A percentile compares a stretch with the other conserved stretches of the same genome.
Evolutionary conservation across 2,329 filamentous ascomycete genomes (phyloP).

Genomic region (Penicillium sp.): DNA sequence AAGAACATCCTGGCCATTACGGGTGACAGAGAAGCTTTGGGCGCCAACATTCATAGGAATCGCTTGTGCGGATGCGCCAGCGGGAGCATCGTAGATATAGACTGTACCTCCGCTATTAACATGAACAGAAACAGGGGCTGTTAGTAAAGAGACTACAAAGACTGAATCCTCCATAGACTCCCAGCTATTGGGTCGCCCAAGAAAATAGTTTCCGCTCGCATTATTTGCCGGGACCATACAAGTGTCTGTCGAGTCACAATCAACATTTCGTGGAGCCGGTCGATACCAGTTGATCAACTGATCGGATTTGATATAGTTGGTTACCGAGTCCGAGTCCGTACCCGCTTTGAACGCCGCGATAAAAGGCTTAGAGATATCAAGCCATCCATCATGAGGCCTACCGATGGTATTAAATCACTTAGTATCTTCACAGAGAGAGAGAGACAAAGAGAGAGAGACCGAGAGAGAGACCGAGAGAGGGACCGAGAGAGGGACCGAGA

Average conservation of each 20-base stretch:
- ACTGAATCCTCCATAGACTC: constrained; percentile 58
- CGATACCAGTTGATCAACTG: constrained; percentile 64
- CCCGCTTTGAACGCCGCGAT: constrained; percentile 61
- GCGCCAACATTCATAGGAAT: constrained; percentile 56
- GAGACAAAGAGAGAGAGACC: too few relatives aligned
- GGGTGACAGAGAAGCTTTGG: constrained; percentile 56
- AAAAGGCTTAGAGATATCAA: constrained; percentile 61
- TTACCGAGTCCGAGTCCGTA: constrained; percentile 34
- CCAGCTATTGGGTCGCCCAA: constrained; percentile 58
- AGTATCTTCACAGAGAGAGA: neutral
- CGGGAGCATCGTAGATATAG: constrained; percentile 53
- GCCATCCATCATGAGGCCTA: constrained; percentile 60
- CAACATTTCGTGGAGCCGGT: constrained; percentile 52
- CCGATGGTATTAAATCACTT: constrained; percentile 19
- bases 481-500: too few relatives aligned
- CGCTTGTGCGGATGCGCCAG: constrained; percentile 53
- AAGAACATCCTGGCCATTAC: constrained; percentile 51
- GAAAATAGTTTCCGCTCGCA: constrained; percentile 59
- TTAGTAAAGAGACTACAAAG: constrained; percentile 60
- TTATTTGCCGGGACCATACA: constrained; percentile 51
- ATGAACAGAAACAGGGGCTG: constrained; percentile 51
- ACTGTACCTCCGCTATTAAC: constrained; percentile 55
- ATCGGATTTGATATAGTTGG: constrained; percentile 53
- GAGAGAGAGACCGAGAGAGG: too few relatives aligned
- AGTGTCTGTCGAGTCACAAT: constrained; percentile 61